Evolutionary conservation across 495 filamentous ascomycete species (phyloP).

Genomic region (Hypoxylon cercidicola): DNA sequence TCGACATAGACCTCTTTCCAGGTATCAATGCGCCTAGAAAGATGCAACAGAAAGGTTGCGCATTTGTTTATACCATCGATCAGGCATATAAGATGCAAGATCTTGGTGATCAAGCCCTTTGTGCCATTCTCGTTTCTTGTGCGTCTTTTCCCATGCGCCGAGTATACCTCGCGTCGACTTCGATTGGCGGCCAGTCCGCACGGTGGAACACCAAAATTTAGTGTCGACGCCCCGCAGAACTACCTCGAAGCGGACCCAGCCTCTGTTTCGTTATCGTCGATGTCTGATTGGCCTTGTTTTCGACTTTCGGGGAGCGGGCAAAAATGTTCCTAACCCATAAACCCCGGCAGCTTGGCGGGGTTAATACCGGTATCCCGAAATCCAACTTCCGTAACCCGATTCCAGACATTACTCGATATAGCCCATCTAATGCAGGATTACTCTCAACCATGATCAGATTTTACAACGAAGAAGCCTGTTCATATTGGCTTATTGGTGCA

Average conservation of each 20-base stretch:
- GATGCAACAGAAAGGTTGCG: conserved; percentile 6
- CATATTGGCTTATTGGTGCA: conserved; percentile 5
- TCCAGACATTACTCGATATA: conserved; percentile 16
- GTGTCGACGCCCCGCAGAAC: conserved; percentile 20
- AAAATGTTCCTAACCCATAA: conserved; percentile 12
- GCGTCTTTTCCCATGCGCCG: conserved; percentile 5
- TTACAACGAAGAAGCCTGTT: neutral
- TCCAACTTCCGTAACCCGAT: conserved; percentile 19
- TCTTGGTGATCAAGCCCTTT: conserved; percentile 31
- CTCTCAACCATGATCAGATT: conserved; percentile 2
- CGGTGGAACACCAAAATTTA: conserved; percentile 25
- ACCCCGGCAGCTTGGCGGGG: conserved; percentile 27
- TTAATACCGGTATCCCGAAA: conserved; percentile 23
- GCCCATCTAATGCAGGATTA: conserved; percentile 5
- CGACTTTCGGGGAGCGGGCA: conserved; percentile 12
- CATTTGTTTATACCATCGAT: conserved; percentile 19
- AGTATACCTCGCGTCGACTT: neutral
- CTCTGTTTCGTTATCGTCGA: conserved; percentile 31
- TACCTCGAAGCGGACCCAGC: conserved; percentile 24
- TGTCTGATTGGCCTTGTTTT: conserved; percentile 24
- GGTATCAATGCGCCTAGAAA: too few species aligned
- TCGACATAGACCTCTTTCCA: neutral
- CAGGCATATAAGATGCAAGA: conserved; percentile 34
- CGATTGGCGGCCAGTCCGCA: conserved; percentile 20
- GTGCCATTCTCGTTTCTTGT: conserved; percentile 3